These are phyloP conservation scores for Anacardium occidentale DNA, from an alignment of 345 rosid genomes.

Conservation along the genomic window DNA sequence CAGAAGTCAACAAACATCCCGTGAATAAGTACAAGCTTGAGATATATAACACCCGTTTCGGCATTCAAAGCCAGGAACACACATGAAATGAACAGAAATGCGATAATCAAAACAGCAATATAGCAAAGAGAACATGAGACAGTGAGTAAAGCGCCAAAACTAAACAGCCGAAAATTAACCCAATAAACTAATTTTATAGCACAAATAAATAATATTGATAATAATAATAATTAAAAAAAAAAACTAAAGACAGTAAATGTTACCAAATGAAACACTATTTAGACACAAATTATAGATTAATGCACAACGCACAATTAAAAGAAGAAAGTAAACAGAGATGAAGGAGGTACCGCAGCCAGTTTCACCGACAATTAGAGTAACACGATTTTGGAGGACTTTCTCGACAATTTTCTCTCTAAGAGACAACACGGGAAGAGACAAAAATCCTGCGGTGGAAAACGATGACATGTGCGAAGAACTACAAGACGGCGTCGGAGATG, in stretches of 20 bases:
- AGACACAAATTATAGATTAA: neutral
- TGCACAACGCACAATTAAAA: neutral
- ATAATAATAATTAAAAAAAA: too few species aligned
- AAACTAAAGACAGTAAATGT: too few species aligned
- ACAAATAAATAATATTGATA: too few species aligned
- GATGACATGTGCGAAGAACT: slow-evolving; percentile 45
- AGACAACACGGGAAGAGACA: slow-evolving; percentile 68
- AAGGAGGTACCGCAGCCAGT: slow-evolving; percentile 80
- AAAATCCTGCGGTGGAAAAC: slow-evolving; percentile 44
- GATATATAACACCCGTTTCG: neutral
- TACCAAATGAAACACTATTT: neutral
- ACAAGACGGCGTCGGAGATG: slow-evolving; percentile 51
- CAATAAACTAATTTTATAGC: neutral
- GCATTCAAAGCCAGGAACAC: neutral
- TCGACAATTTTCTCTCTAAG: slow-evolving; percentile 67
- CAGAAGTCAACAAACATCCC: neutral
- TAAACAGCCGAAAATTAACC: neutral
- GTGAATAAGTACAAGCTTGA: neutral
- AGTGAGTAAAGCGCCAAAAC: neutral
- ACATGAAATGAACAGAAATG: neutral
- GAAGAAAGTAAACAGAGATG: slow-evolving; percentile 1
- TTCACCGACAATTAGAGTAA: slow-evolving; percentile 91
- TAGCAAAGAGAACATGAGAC: neutral
- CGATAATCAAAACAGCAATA: neutral
- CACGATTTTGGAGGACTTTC: slow-evolving; percentile 82